Evolutionary conservation across 371 early-diverging fungal species (phyloP).

Genomic region (Mucor ambiguus): DNA sequence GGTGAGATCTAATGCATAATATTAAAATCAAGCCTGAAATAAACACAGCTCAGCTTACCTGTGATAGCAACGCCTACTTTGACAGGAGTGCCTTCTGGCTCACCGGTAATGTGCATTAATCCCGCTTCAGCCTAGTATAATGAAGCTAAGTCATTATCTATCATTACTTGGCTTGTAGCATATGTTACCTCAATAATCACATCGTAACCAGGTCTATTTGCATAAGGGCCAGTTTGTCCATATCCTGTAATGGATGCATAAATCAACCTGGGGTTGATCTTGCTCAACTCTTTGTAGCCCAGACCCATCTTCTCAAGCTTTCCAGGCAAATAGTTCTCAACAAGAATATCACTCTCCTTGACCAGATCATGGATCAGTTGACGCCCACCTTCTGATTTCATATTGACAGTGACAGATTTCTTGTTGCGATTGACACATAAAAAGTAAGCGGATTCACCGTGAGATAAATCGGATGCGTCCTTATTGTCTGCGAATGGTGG

Average conservation of each 20-base stretch:
- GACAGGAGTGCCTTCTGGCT: slow-evolving; percentile 79
- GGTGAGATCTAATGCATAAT: slow-evolving; percentile 54
- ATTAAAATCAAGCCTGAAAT: neutral
- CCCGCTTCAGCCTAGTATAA: slow-evolving; percentile 77
- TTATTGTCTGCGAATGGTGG: slow-evolving; percentile 67
- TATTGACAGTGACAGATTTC: slow-evolving; percentile 82
- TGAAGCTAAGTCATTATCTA: neutral
- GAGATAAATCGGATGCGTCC: slow-evolving; percentile 33
- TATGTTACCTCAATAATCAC: slow-evolving; percentile 79
- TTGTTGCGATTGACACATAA: slow-evolving; percentile 92
- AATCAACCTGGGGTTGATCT: slow-evolving; percentile 78
- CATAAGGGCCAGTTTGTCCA: slow-evolving; percentile 87
- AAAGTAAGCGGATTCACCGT: slow-evolving; percentile 87
- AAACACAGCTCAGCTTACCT: slow-evolving; percentile 41
- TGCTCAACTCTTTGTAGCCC: slow-evolving; percentile 70
- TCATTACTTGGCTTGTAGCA: neutral
- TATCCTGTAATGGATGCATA: slow-evolving; percentile 92
- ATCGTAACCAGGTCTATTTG: slow-evolving; percentile 86
- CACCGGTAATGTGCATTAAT: slow-evolving; percentile 95
- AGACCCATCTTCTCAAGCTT: slow-evolving; percentile 78
- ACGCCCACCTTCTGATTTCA: slow-evolving; percentile 71
- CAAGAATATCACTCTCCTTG: slow-evolving; percentile 72
- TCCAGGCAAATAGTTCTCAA: slow-evolving; percentile 93
- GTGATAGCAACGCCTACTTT: slow-evolving; percentile 97
- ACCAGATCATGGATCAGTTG: slow-evolving; percentile 72